These are phyloP conservation scores for Larix kaempferi DNA, from an alignment of 75 land plant species.

Conservation along the genomic window DNA sequence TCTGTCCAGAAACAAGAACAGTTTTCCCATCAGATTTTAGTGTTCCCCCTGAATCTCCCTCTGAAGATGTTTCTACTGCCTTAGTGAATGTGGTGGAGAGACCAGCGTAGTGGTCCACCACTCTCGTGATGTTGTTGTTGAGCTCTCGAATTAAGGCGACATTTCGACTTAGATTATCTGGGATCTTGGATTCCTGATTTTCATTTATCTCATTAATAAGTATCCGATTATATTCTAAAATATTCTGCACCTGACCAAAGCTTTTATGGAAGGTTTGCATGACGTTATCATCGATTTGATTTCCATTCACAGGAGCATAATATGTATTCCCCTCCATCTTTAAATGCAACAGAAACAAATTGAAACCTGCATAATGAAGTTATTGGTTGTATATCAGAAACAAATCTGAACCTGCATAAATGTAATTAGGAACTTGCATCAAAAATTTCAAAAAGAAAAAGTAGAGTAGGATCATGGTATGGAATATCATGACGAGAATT, in stretches of 20 bases:
- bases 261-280: slow-evolving; percentile 40
- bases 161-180: slow-evolving; percentile 49
- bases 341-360: neutral
- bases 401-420: no score
- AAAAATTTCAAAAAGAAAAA: no score
- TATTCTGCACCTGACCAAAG: slow-evolving; percentile 51
- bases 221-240: slow-evolving; percentile 50
- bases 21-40: slow-evolving; percentile 22
- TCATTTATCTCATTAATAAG: slow-evolving; percentile 62
- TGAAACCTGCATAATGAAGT: no score
- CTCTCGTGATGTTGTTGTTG: slow-evolving; percentile 47
- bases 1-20: slow-evolving; percentile 15
- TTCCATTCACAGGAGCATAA: slow-evolving; percentile 24
- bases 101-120: slow-evolving; percentile 48
- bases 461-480: no score
- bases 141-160: slow-evolving; percentile 47
- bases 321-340: slow-evolving; percentile 23
- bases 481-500: no score
- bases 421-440: no score
- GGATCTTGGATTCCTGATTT: slow-evolving; percentile 54
- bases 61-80: slow-evolving; percentile 27
- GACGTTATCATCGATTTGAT: slow-evolving; percentile 31
- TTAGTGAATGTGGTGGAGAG: slow-evolving; percentile 33
- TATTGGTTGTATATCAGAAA: no score
- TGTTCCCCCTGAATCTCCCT: slow-evolving; percentile 29